Percentiles rank a stretch among this genome's conserved stretches.
phyloP scores from a whole-genome alignment of 805 yeast species.

The Maudiozyma bulderi region DNA sequence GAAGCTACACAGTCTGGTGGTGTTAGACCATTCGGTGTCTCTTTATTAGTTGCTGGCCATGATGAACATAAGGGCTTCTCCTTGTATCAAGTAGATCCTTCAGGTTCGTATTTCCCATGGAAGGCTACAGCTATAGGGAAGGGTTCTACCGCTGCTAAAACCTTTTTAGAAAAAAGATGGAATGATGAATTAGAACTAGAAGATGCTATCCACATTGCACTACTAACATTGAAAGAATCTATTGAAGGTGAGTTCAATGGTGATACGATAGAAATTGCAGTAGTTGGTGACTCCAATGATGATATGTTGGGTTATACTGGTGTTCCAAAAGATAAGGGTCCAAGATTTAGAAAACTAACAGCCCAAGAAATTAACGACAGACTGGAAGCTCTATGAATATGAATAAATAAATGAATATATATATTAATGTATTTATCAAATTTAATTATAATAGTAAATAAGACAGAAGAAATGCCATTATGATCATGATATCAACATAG shows the following conservation, averaged over 20 bases:
- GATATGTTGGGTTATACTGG: conserved; percentile 80
- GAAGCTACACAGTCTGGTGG: conserved; percentile 99
- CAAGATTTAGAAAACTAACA: conserved; percentile 75
- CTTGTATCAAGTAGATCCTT: conserved; percentile 94
- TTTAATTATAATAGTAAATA: not conserved
- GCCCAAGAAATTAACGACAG: conserved; percentile 94
- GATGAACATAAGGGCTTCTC: conserved; percentile 69
- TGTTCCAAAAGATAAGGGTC: conserved; percentile 67
- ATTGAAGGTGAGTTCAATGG: conserved; percentile 98
- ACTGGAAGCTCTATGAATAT: conserved; percentile 66
- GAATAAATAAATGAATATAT: not conserved
- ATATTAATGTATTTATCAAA: not conserved
- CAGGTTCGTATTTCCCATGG: conserved; percentile 98
- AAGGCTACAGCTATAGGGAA: conserved; percentile 98
- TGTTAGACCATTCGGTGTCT: conserved; percentile 97
- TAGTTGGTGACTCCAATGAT: conserved; percentile 76
- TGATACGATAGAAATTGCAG: conserved; percentile 85
- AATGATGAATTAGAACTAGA: conserved; percentile 93
- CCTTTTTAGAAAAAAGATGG: conserved; percentile 96
- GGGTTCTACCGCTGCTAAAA: conserved; percentile 92
- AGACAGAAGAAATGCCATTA: not conserved
- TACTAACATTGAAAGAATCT: conserved; percentile 87
- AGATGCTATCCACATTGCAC: conserved; percentile 95
- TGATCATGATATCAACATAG: not conserved
- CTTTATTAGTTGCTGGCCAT: conserved; percentile 86